Evolutionary conservation across 345 rosid species (phyloP).

Genomic region (Lumnitzera littorea): DNA sequence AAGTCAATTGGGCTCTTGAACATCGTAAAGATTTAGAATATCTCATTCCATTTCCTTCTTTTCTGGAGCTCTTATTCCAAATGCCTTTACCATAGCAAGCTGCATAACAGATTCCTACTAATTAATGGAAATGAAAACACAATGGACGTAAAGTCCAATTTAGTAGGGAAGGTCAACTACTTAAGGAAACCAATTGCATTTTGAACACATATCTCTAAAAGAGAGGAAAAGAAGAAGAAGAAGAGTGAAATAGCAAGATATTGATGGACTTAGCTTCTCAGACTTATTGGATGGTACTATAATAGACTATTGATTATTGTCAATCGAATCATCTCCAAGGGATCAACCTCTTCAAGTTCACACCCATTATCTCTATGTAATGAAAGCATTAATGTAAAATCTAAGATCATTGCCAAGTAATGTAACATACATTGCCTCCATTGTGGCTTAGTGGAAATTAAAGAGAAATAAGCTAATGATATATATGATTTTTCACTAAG

Average conservation of each 20-base stretch:
- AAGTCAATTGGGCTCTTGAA: too few species aligned
- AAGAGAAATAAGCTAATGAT: too few species aligned
- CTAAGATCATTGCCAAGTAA: too few species aligned
- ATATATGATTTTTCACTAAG: too few species aligned
- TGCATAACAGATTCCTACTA: conserved; percentile 75
- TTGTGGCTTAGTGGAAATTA: too few species aligned
- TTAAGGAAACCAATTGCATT: background rate
- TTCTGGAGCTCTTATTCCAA: conserved; percentile 84
- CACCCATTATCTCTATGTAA: conserved; percentile 59
- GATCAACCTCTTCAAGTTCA: conserved; percentile 92
- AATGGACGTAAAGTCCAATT: background rate
- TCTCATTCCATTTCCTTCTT: conserved; percentile 46
- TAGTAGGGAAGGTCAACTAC: too few species aligned
- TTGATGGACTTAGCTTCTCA: conserved; percentile 5
- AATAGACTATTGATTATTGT: conserved; percentile 89
- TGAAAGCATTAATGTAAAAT: conserved; percentile 6
- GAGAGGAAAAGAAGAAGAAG: too few species aligned
- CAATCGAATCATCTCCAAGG: conserved; percentile 82
- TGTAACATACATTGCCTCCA: too few species aligned
- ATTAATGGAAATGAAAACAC: background rate
- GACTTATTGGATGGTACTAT: conserved; percentile 89
- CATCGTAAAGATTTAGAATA: too few species aligned
- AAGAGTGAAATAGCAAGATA: background rate
- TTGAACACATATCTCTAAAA: background rate
- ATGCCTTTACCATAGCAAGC: conserved; percentile 97